Conservation (phyloP, 305 asterid genomes). For the Coffea humblotiana region DNA sequence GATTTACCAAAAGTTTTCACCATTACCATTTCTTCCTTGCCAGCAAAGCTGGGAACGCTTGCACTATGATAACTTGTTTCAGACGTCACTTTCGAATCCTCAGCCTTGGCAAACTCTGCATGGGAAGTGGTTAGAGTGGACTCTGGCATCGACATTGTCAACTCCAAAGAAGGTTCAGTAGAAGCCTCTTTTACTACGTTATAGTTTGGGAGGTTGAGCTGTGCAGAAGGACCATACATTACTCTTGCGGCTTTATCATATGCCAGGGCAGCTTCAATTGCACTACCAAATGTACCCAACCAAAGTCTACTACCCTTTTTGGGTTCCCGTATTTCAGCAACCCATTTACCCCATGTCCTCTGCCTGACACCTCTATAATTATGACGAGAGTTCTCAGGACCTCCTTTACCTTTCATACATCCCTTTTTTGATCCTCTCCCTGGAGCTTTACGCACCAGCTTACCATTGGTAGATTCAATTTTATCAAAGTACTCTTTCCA, state of each 20-base stretch:
- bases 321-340: slow-evolving; percentile 84
- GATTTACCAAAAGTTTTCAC: background rate
- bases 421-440: slow-evolving; percentile 89
- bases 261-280: slow-evolving; percentile 64
- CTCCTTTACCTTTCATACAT: slow-evolving; percentile 90
- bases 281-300: slow-evolving; percentile 70
- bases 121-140: slow-evolving; percentile 30
- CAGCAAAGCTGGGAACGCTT: background rate
- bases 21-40: slow-evolving; percentile 9
- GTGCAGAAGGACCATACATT: slow-evolving; percentile 67
- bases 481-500: slow-evolving; percentile 65
- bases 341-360: slow-evolving; percentile 98
- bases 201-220: slow-evolving; percentile 59
- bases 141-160: slow-evolving; percentile 30
- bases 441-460: slow-evolving; percentile 48
- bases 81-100: slow-evolving; percentile 1
- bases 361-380: slow-evolving; percentile 83
- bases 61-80: slow-evolving; percentile 14
- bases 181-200: slow-evolving; percentile 11
- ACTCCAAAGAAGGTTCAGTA: slow-evolving; percentile 24
- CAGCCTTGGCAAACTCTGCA: background rate
- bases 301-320: slow-evolving; percentile 68
- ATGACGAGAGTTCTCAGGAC: slow-evolving; percentile 64
- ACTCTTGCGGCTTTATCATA: slow-evolving; percentile 81
- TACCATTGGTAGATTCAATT: slow-evolving; percentile 34